Evolutionary conservation across 192 early-diverging fungal species (phyloP).

Genomic region (Coemansia sp.): DNA sequence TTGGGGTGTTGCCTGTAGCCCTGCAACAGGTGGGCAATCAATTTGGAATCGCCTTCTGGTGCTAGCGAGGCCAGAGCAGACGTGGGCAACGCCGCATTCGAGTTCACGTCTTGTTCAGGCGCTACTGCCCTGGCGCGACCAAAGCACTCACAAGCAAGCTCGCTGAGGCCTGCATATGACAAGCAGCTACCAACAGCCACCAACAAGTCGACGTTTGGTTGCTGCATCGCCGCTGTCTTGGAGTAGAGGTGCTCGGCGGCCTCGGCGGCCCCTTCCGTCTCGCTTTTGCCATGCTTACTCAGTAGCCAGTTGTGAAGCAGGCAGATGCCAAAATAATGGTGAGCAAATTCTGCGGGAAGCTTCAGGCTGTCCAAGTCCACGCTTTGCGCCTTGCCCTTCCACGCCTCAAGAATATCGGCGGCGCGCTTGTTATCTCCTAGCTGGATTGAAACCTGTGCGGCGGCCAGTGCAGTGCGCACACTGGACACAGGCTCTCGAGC

Average conservation of each 20-base stretch:
- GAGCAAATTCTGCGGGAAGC: constrained; percentile 18
- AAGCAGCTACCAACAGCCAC: constrained; percentile 35
- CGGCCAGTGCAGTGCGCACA: constrained; percentile 20
- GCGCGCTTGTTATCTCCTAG: constrained; percentile 26
- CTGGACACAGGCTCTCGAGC: constrained; percentile 8
- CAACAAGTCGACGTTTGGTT: constrained; percentile 10
- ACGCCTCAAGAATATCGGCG: constrained; percentile 13
- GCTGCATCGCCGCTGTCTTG: not conserved
- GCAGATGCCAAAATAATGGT: constrained; percentile 40
- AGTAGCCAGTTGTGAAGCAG: constrained; percentile 24
- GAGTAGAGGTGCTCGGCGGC: constrained; percentile 23
- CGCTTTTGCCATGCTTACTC: not conserved
- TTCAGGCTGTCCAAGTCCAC: constrained; percentile 9
- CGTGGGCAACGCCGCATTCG: constrained; percentile 5
- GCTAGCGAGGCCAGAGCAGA: constrained; percentile 22
- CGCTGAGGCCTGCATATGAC: constrained; percentile 23
- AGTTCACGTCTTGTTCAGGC: not conserved
- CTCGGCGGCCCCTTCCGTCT: not conserved
- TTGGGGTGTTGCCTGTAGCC: constrained; percentile 17
- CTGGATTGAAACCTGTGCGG: constrained; percentile 32
- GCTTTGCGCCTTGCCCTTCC: constrained; percentile 25
- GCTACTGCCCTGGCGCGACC: constrained; percentile 7
- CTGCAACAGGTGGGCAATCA: constrained; percentile 20
- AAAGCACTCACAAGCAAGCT: constrained; percentile 18
- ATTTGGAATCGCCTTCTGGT: not conserved